Base-by-base conservation (phyloP, 2,329 filamentous ascomycete species). In the Penicillium psychrosexuale region DNA sequence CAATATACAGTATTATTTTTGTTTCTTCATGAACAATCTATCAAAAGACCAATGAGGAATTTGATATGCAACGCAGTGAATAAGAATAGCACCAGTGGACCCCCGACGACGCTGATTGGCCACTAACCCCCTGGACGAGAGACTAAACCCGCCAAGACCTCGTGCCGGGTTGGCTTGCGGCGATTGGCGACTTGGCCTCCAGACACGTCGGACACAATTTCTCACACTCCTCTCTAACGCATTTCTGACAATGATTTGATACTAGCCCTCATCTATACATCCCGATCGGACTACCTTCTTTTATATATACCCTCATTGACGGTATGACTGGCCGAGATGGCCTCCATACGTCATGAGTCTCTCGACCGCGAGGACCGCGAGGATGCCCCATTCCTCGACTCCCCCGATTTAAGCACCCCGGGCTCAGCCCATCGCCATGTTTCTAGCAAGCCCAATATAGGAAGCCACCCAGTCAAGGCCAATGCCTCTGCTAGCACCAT, bases 321-420 rank as follows among this genome's bases (percentile, higher is more conserved):
- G 62, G 60, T 39, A 65, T 65, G 61, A 48, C 55, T 52, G 51
- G 51, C 58, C 47, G 45, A 39, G 58, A 69, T 70, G 68, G 47
- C 63, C 44, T 45, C 58, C 22, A 52, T 61, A 45, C 54, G 55
- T 40, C 61, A 59, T 57, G 66, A 71, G 42, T 58, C 64, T 34
- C 59, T 66, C 37, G 61, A 60, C 12, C 38, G 47, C 38, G 47
- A 50, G 19, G 47, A 50, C 19, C 47, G 47, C 56, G 67, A 69
- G 56, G 70, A 73, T 58, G 70, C 60, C 11, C 72, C 71, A 19
- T 73, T 74, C 47, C 65, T 68, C 34, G 52, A 52, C 51, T 42
- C 59, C 44, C 15, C 59, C 44, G 56, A 64, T 38, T 37, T 49
- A 47, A 50, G 31, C 22, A 13, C 22, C 33, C 47, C 56, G 17